phyloP scores from a whole-genome alignment of 2,329 filamentous ascomycete genomes.

The Cadophora sp. region DNA sequence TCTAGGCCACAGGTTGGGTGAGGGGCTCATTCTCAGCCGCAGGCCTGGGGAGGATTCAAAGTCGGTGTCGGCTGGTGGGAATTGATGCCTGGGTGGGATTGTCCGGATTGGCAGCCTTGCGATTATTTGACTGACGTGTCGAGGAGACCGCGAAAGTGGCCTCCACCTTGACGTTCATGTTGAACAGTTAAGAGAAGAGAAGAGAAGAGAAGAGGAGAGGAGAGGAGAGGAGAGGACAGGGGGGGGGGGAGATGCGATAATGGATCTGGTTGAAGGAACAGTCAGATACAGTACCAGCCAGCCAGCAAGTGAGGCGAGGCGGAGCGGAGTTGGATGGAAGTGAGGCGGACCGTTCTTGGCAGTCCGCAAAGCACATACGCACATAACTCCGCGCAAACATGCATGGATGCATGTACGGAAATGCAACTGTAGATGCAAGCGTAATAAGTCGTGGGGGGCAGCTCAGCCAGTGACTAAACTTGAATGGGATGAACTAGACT shows the following conservation, averaged over 20 bases:
- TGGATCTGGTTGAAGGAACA: neutral
- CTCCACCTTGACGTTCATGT: no score
- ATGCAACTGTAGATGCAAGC: neutral
- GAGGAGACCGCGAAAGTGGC: no score
- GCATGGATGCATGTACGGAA: no score
- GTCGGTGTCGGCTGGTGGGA: neutral
- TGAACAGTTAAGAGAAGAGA: neutral
- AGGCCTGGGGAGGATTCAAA: neutral
- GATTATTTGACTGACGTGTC: neutral
- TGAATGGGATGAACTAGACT: neutral
- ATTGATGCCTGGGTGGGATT: neutral
- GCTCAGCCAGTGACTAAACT: neutral
- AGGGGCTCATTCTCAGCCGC: constrained; percentile 20
- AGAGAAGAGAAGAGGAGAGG: neutral
- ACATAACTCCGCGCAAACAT: no score
- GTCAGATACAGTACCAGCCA: neutral
- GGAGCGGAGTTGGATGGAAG: neutral
- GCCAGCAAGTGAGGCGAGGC: neutral
- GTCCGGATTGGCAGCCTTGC: neutral
- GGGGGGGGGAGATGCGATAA: neutral
- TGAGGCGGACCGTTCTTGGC: neutral
- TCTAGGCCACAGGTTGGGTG: constrained; percentile 2
- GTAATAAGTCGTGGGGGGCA: neutral
- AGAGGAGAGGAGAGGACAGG: neutral
- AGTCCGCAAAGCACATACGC: neutral